Conservation (phyloP, 768 basidiomycete genomes). For the Hebeloma cylindrosporum region DNA sequence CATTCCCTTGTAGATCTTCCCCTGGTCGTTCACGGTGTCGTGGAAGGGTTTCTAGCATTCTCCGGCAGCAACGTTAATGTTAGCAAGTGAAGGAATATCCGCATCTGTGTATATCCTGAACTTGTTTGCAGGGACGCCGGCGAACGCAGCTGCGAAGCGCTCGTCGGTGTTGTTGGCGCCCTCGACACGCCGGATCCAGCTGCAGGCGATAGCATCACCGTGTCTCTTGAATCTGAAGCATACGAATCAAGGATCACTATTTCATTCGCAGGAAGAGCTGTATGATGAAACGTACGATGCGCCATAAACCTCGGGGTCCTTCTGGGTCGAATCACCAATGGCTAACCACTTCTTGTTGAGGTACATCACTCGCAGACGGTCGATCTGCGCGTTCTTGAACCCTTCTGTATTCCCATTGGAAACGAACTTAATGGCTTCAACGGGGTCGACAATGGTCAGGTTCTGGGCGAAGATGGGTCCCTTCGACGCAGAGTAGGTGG, state of each 20-base stretch:
- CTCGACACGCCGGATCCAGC: slow-evolving; percentile 45
- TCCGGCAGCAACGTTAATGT: slow-evolving; percentile 40
- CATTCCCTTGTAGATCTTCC: too few relatives aligned
- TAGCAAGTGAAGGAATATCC: slow-evolving; percentile 35
- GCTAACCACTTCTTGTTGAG: slow-evolving; percentile 43
- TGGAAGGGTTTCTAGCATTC: slow-evolving; percentile 27
- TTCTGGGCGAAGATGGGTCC: slow-evolving; percentile 42
- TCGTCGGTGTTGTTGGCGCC: slow-evolving; percentile 40
- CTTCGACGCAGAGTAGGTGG: slow-evolving; percentile 32
- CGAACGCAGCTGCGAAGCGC: slow-evolving; percentile 37
- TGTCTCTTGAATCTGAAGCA: slow-evolving; percentile 34
- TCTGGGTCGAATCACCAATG: slow-evolving; percentile 46
- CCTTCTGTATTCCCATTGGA: slow-evolving; percentile 27
- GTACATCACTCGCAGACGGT: slow-evolving; percentile 40
- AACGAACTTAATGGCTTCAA: slow-evolving; percentile 29
- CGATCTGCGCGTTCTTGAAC: slow-evolving; percentile 39
- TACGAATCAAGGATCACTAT: not conserved
- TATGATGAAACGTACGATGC: slow-evolving; percentile 30
- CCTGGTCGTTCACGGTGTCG: too few relatives aligned
- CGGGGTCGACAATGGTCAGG: slow-evolving; percentile 34
- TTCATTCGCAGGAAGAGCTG: not conserved
- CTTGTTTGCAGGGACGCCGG: slow-evolving; percentile 32
- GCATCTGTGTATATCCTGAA: slow-evolving; percentile 35
- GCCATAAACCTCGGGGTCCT: slow-evolving; percentile 46
- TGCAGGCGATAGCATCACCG: slow-evolving; percentile 37